Conservation (phyloP, 2,329 filamentous ascomycete species). For the Fusarium lyarnte region DNA sequence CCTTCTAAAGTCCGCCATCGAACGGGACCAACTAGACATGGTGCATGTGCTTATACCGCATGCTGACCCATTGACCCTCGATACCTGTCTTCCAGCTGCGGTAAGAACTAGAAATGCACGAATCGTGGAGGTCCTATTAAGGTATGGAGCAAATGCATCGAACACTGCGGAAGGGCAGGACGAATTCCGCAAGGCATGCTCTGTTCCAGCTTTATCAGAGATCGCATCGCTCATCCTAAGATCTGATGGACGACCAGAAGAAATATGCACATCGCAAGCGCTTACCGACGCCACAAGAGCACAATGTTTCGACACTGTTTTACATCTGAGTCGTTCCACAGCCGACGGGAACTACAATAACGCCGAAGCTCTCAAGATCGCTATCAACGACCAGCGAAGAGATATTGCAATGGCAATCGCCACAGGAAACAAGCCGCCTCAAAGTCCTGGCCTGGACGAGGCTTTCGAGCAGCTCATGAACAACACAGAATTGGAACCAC, state of each 20-base stretch:
- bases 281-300: constrained; percentile 62
- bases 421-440: constrained; percentile 62
- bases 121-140: constrained; percentile 59
- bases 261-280: constrained; percentile 57
- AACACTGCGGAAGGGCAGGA: constrained; percentile 61
- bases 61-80: constrained; percentile 61
- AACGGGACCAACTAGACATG: constrained; percentile 61
- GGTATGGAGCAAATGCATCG: constrained; percentile 60
- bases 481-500: constrained; percentile 57
- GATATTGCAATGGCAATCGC: constrained; percentile 66
- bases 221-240: constrained; percentile 60
- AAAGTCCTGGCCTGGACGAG: constrained; percentile 57
- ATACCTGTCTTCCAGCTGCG: constrained; percentile 60
- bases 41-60: constrained; percentile 63
- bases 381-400: constrained; percentile 58
- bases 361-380: constrained; percentile 61
- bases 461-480: constrained; percentile 60
- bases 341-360: constrained; percentile 64
- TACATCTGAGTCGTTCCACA: constrained; percentile 60
- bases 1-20: constrained; percentile 61
- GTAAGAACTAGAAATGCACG: constrained; percentile 55
- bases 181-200: constrained; percentile 63
- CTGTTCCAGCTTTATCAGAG: constrained; percentile 55
- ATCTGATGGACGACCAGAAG: constrained; percentile 58
- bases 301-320: constrained; percentile 61